Base-by-base conservation (phyloP, 106 monocot species). In the Alisma plantagoaquatica region DNA sequence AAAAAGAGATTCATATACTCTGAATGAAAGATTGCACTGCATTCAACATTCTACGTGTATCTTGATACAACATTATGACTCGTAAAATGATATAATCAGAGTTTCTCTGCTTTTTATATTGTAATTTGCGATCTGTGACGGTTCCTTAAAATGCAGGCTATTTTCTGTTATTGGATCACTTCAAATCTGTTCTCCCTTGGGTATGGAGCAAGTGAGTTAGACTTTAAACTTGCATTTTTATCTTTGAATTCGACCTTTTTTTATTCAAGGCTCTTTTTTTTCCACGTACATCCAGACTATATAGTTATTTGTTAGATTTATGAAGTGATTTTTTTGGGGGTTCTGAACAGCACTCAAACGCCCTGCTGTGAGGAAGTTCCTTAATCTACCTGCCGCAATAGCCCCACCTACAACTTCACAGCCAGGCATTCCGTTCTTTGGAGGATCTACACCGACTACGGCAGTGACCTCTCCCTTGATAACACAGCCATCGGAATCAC, bases 91-190 rank as follows among this genome's bases (percentile, higher is more conserved):
- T n/a, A n/a, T n/a, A n/a, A n/a, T n/a, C n/a, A n/a, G n/a, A n/a
- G n/a, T n/a, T n/a, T n/a, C 31, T 27, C 30, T 57, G 19, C 12
- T 33, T 32, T 11, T 49, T 53, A 10, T 22, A 60, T n/a, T 49
- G 4, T 33, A n/a, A n/a, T 46, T 47, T 60, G 21, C n/a, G n/a
- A n/a, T n/a, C n/a, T n/a, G n/a, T n/a, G n/a, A n/a, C n/a, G n/a
- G n/a, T n/a, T n/a, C n/a, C n/a, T n/a, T n/a, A n/a, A n/a, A n/a
- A n/a, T n/a, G 10, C 76, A 94, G 93, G 93, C 93, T 25, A 80
- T 94, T 47, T 94, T 94, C 62, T 94, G 68, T 69, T 87, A 94
- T 60, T 94, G 93, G 93, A 60, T 87, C 20, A 94, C 93, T 51
- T 94, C 93, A 49, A 94, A 94, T 60, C 29, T 94, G 47, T 94